phyloP scores from a whole-genome alignment of 495 filamentous ascomycete genomes.

The Talaromyces nanjingensis region DNA sequence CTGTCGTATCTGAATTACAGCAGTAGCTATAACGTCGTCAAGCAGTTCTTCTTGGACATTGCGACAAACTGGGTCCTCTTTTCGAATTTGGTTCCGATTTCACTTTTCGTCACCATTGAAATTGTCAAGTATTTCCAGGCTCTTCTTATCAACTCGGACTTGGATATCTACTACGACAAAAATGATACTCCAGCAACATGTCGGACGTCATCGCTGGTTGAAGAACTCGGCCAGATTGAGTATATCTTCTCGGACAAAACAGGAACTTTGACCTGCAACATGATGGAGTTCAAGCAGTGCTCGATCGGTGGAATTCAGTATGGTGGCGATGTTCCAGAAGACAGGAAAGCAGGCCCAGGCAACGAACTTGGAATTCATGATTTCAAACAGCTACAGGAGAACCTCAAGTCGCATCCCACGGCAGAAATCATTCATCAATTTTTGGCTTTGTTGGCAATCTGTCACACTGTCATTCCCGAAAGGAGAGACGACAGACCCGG shows the following conservation, averaged over 20 bases:
- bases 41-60: constrained; percentile 88
- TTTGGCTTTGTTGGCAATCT: constrained; percentile 78
- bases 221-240: constrained; percentile 96
- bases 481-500: constrained; percentile 63
- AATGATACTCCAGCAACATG: constrained; percentile 95
- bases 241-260: constrained; percentile 99
- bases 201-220: constrained; percentile 90
- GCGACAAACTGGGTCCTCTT: constrained; percentile 99
- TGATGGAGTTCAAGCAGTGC: constrained; percentile 98
- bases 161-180: constrained; percentile 96
- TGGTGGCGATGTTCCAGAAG: constrained; percentile 86
- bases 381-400: constrained; percentile 69
- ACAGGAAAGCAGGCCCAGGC: constrained; percentile 74
- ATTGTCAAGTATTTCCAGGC: constrained; percentile 97
- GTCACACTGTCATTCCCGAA: constrained; percentile 98
- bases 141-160: constrained; percentile 92
- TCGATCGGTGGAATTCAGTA: constrained; percentile 92
- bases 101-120: constrained; percentile 95
- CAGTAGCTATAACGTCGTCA: constrained; percentile 50
- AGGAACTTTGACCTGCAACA: constrained; percentile 96
- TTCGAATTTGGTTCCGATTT: constrained; percentile 93
- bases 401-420: constrained; percentile 62
- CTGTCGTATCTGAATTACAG: constrained; percentile 68
- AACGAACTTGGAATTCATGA: constrained; percentile 78
- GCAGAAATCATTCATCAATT: constrained; percentile 79